Evolutionary conservation across 768 basidiomycete species (phyloP).

Genomic region (Collybia mongolica): DNA sequence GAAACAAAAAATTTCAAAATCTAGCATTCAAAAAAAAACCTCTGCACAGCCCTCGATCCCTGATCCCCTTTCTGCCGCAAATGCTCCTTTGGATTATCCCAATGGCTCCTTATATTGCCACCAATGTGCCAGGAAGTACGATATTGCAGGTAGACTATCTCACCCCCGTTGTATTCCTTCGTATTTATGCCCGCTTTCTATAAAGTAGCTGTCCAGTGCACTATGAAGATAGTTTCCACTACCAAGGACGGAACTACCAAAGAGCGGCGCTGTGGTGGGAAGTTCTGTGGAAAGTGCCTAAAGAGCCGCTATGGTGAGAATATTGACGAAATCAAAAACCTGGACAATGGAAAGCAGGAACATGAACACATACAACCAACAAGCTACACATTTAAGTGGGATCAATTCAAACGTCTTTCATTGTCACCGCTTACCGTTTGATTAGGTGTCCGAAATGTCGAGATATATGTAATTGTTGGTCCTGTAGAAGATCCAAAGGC

Average conservation of each 20-base stretch:
- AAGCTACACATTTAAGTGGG: constrained; percentile 54
- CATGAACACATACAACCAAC: constrained; percentile 22
- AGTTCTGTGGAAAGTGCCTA: constrained; percentile 67
- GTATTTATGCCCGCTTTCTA: not conserved
- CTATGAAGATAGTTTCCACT: constrained; percentile 17
- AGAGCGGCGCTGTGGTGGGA: constrained; percentile 48
- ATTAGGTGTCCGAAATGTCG: constrained; percentile 69
- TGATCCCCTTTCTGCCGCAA: constrained; percentile 9
- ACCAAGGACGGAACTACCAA: constrained; percentile 18
- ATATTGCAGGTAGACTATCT: constrained; percentile 36
- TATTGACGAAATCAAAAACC: constrained; percentile 38
- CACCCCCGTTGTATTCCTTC: not conserved
- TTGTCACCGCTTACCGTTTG: not conserved
- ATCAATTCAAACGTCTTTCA: not conserved
- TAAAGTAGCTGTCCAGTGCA: constrained; percentile 33
- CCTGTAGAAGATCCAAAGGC: constrained; percentile 64
- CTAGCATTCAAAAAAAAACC: constrained; percentile 16
- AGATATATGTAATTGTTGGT: constrained; percentile 64
- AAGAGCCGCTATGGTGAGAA: constrained; percentile 66
- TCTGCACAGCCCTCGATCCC: not conserved
- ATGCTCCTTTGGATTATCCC: constrained; percentile 30
- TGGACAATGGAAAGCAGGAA: constrained; percentile 9
- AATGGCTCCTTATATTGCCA: constrained; percentile 61
- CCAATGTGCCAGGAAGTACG: constrained; percentile 68
- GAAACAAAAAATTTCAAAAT: constrained; percentile 26